phyloP scores from a whole-genome alignment of 257 asterid species.

The Knoxia roxburghii region DNA sequence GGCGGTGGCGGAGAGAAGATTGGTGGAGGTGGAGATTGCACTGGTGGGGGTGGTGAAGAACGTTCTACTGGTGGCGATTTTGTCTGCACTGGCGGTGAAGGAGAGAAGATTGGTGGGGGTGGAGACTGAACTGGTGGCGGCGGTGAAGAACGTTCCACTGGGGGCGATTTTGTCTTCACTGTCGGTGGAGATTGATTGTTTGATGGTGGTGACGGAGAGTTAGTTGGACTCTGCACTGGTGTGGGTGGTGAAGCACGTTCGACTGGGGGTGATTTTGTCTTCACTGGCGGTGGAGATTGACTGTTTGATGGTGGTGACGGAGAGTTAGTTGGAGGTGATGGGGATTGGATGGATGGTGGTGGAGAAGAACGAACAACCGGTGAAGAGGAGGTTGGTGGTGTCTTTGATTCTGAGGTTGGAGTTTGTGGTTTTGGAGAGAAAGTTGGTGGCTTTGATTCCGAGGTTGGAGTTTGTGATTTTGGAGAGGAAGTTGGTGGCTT shows the following conservation, averaged over 20 bases:
- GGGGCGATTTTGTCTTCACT: background rate
- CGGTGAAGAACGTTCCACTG: no score
- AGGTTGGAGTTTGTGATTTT: background rate
- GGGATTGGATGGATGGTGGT: background rate
- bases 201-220: background rate
- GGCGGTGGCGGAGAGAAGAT: no score
- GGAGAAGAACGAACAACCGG: background rate
- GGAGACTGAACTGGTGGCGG: background rate
- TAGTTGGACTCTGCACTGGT: background rate
- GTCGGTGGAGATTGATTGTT: no score
- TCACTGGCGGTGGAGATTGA: background rate
- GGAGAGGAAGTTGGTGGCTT: background rate
- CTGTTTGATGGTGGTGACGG: background rate
- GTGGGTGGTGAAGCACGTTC: background rate
- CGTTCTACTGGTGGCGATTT: no score
- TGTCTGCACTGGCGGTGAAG: no score
- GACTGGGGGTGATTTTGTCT: no score
- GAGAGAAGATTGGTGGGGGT: background rate
- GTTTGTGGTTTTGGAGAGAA: background rate
- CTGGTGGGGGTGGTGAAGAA: no score
- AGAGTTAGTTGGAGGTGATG: constrained; percentile 5
- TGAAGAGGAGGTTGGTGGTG: background rate
- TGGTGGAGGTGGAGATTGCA: no score
- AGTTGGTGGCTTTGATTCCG: background rate
- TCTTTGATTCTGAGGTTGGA: background rate